These are phyloP conservation scores for Rosa chinensis DNA, from an alignment of 306 rosid species.

Conservation along the genomic window DNA sequence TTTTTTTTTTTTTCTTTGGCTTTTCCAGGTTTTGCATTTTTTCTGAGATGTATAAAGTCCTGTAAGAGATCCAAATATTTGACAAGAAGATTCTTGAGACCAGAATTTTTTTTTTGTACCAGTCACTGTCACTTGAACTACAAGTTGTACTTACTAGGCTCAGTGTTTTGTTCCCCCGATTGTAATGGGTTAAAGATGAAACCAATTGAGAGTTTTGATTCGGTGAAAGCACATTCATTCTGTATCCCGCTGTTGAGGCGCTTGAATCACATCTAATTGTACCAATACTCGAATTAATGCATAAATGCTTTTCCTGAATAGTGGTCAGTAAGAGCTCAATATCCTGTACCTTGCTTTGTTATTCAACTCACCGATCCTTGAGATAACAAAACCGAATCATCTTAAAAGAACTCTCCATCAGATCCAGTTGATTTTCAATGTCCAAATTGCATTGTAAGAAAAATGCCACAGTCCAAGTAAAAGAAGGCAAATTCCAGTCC, in stretches of 20 bases:
- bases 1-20: neutral
- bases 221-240: neutral
- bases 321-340: neutral
- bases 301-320: neutral
- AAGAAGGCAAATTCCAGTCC: too few relatives aligned
- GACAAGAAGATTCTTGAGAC: slow-evolving; percentile 22
- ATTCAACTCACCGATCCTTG: neutral
- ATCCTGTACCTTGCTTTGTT: neutral
- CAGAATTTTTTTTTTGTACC: slow-evolving; percentile 12
- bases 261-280: slow-evolving; percentile 6
- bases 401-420: too few relatives aligned
- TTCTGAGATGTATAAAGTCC: slow-evolving; percentile 30
- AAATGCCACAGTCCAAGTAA: neutral
- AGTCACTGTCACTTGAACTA: slow-evolving; percentile 12
- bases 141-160: slow-evolving; percentile 25
- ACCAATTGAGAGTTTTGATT: neutral
- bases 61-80: slow-evolving; percentile 26
- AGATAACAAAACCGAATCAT: too few relatives aligned
- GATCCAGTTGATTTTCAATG: neutral
- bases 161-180: slow-evolving; percentile 1
- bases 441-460: neutral
- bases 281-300: neutral
- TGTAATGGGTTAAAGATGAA: slow-evolving; percentile 19
- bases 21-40: slow-evolving; percentile 34
- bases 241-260: neutral